These are phyloP conservation scores for Apostasia ramifera DNA, from an alignment of 106 monocot species.

Conservation along the genomic window DNA sequence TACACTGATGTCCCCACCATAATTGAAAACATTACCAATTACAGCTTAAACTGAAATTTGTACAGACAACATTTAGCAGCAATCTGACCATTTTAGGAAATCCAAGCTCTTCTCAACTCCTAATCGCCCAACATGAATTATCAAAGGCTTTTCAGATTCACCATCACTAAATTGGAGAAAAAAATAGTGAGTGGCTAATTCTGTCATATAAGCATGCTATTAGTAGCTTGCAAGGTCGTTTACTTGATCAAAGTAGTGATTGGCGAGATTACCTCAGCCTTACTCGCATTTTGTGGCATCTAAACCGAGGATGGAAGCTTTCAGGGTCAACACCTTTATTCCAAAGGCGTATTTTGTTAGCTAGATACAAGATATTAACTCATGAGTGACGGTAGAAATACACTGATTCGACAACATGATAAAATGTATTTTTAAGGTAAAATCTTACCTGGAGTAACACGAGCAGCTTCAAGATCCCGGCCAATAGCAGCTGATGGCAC, in stretches of 20 bases:
- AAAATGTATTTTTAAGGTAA: background rate
- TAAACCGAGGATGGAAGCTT: constrained; percentile 71
- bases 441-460: constrained; percentile 52
- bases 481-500: constrained; percentile 84
- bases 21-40: background rate
- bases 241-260: background rate
- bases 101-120: constrained; percentile 94
- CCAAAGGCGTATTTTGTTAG: constrained; percentile 88
- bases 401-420: background rate
- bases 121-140: constrained; percentile 95
- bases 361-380: constrained; percentile 27
- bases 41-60: background rate
- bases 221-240: background rate
- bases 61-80: background rate
- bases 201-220: background rate
- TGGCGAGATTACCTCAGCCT: constrained; percentile 51
- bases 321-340: constrained; percentile 92
- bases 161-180: constrained; percentile 37
- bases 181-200: background rate
- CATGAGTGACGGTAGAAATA: background rate
- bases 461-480: constrained; percentile 64
- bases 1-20: background rate
- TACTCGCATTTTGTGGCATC: constrained; percentile 70
- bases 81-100: constrained; percentile 74
- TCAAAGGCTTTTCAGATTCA: constrained; percentile 85